Conservation (phyloP, 352 stramenopile species). For the Globisporangium lucens region DNA sequence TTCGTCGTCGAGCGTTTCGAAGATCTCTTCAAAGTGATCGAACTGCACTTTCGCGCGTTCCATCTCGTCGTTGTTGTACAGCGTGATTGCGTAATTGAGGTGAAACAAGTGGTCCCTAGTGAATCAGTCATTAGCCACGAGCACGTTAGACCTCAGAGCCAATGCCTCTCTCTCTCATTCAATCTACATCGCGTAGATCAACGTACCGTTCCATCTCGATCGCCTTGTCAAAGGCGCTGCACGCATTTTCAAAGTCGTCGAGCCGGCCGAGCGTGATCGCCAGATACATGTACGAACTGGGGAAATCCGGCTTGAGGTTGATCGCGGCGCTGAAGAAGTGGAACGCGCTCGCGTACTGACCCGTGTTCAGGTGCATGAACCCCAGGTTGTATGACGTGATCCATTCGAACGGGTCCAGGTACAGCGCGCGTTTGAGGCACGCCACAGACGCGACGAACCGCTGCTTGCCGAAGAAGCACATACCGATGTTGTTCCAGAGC, state of each 20-base stretch:
- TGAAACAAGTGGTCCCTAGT: conserved; percentile 84
- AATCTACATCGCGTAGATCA: neutral
- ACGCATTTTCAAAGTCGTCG: conserved; percentile 92
- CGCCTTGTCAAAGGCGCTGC: conserved; percentile 90
- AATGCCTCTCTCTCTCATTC: neutral
- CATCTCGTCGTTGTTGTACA: conserved; percentile 90
- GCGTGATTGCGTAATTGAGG: conserved; percentile 86
- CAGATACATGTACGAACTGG: conserved; percentile 92
- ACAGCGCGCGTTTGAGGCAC: conserved; percentile 90
- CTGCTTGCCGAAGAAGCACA: conserved; percentile 95
- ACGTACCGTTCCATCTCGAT: conserved; percentile 83
- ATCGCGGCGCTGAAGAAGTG: conserved; percentile 91
- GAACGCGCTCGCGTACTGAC: conserved; percentile 92
- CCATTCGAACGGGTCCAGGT: conserved; percentile 94
- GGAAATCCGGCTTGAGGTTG: conserved; percentile 86
- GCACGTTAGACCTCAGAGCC: neutral
- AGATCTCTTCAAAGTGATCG: conserved; percentile 81
- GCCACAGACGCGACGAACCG: conserved; percentile 82
- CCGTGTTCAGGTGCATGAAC: conserved; percentile 91
- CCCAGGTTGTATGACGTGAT: conserved; percentile 94
- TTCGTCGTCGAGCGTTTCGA: conserved; percentile 67
- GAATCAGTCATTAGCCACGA: neutral
- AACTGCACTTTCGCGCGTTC: conserved; percentile 83
- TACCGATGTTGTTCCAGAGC: conserved; percentile 95
- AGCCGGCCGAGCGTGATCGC: conserved; percentile 86